phyloP scores from a whole-genome alignment of 352 stramenopile genomes.

The Phytophthora kernoviae region DNA sequence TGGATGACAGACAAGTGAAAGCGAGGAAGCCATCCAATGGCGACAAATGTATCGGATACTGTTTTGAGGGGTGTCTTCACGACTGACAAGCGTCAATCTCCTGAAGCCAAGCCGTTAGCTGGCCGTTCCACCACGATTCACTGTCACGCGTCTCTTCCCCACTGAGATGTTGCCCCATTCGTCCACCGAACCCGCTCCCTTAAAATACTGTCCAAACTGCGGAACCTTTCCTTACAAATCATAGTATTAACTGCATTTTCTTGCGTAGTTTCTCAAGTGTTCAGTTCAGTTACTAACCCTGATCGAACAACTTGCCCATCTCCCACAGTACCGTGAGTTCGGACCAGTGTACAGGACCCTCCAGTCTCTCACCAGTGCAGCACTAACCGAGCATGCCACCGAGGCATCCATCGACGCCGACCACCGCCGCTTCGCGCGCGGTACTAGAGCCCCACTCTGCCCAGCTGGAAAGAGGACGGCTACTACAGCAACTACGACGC shows the following conservation, averaged over 20 bases:
- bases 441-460: slow-evolving; percentile 21
- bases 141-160: neutral
- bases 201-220: neutral
- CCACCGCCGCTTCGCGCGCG: slow-evolving; percentile 32
- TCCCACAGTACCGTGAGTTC: slow-evolving; percentile 18
- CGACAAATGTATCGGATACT: too few species aligned
- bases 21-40: neutral
- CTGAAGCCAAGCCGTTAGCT: neutral
- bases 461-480: slow-evolving; percentile 23
- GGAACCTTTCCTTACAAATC: too few species aligned
- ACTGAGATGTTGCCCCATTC: neutral
- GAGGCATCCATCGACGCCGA: slow-evolving; percentile 22
- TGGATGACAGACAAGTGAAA: neutral
- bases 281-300: slow-evolving; percentile 24
- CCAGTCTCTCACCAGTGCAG: neutral
- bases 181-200: neutral
- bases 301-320: slow-evolving; percentile 18
- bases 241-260: too few species aligned
- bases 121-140: neutral
- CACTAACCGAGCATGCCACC: slow-evolving; percentile 34
- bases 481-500: slow-evolving; percentile 37
- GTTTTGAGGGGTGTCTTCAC: too few species aligned
- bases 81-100: too few species aligned
- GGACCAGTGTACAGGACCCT: neutral
- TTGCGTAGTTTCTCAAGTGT: too few species aligned